A percentile compares a stretch with the other conserved stretches of the same genome.
Evolutionary conservation across 495 filamentous ascomycete genomes (phyloP).

Genomic region (Monascus purpureus): DNA sequence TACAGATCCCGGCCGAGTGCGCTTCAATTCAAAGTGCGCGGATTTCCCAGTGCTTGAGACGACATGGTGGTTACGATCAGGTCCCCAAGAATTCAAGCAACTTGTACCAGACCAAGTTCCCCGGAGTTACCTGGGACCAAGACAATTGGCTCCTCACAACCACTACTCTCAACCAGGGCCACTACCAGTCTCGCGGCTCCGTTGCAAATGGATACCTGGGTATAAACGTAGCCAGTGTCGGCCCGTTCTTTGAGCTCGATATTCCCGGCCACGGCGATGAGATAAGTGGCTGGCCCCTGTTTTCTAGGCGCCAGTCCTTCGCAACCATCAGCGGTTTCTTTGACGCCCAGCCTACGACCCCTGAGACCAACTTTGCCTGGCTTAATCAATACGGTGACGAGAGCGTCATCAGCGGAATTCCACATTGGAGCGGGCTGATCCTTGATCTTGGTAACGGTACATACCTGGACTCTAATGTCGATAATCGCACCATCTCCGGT

Average conservation of each 20-base stretch:
- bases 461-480: constrained; percentile 47
- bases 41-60: constrained; percentile 5
- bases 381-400: constrained; percentile 58
- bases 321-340: constrained; percentile 65
- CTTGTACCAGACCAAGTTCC: constrained; percentile 33
- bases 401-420: constrained; percentile 59
- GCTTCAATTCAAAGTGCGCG: constrained; percentile 5
- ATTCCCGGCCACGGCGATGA: constrained; percentile 31
- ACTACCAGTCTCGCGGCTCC: constrained; percentile 47
- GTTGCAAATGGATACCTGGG: constrained; percentile 52
- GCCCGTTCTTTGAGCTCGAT: constrained; percentile 60
- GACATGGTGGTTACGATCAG: constrained; percentile 3
- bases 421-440: constrained; percentile 51
- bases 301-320: constrained; percentile 52
- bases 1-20: constrained; percentile 4
- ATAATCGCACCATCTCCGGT: constrained; percentile 40
- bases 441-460: constrained; percentile 40
- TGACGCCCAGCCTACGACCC: constrained; percentile 46
- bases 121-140: constrained; percentile 47
- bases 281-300: constrained; percentile 66
- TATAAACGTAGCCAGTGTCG: constrained; percentile 46
- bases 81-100: constrained; percentile 8
- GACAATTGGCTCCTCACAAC: constrained; percentile 47
- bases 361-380: constrained; percentile 59
- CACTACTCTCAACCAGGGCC: constrained; percentile 40